Percentiles rank a stretch among this genome's conserved stretches.
phyloP scores from a whole-genome alignment of 2,329 filamentous ascomycete genomes.

The Coleophoma cylindrospora region DNA sequence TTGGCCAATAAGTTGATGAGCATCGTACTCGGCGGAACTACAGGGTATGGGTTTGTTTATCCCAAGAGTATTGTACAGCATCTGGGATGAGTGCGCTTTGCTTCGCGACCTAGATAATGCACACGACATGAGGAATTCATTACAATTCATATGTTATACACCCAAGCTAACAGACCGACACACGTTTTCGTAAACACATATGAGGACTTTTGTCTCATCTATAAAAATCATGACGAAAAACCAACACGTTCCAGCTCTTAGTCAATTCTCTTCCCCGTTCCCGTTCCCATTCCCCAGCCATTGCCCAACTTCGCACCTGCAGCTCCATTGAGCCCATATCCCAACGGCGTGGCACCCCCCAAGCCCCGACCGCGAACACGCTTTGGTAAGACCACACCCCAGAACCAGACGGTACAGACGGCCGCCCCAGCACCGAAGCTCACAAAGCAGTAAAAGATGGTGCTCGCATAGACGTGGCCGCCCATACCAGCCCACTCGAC shows the following conservation, averaged over 20 bases:
- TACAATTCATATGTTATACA: too few relatives aligned
- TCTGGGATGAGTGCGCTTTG: too few relatives aligned
- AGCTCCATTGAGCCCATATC: constrained; percentile 4
- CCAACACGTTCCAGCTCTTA: background rate
- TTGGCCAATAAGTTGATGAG: too few relatives aligned
- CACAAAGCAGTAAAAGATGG: constrained; percentile 56
- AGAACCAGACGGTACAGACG: constrained; percentile 52
- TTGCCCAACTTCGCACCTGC: background rate
- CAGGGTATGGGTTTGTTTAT: too few relatives aligned
- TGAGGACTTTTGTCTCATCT: too few relatives aligned
- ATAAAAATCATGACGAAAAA: too few relatives aligned
- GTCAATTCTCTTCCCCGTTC: constrained; percentile 4
- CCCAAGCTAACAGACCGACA: too few relatives aligned
- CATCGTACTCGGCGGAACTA: too few relatives aligned
- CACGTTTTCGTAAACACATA: too few relatives aligned
- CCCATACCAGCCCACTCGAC: constrained; percentile 63
- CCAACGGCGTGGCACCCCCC: constrained; percentile 13
- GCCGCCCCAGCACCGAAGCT: constrained; percentile 52
- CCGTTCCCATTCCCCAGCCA: background rate
- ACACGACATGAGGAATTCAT: too few relatives aligned
- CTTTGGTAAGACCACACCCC: constrained; percentile 53
- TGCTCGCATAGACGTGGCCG: constrained; percentile 58
- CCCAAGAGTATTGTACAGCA: too few relatives aligned
- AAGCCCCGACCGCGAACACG: constrained; percentile 18
- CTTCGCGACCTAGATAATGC: too few relatives aligned